phyloP scores from a whole-genome alignment of 1,284 basidiomycete genomes.

The Leucoagaricus sp. region DNA sequence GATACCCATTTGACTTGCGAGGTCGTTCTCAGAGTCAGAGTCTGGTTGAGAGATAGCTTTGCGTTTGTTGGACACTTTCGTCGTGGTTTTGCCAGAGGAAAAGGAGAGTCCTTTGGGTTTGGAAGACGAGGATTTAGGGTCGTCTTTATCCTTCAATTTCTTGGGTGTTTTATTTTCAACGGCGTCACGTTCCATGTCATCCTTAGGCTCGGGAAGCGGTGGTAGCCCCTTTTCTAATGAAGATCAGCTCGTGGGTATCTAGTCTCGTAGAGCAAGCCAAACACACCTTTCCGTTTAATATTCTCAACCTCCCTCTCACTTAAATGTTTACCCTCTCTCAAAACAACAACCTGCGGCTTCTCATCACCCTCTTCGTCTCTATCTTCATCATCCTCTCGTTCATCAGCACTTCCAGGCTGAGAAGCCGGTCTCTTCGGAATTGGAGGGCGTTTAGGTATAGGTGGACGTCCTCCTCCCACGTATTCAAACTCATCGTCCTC shows the following conservation, averaged over 20 bases:
- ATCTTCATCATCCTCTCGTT: constrained; percentile 69
- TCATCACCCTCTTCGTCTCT: constrained; percentile 52
- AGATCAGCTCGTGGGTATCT: too few relatives aligned
- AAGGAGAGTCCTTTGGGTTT: constrained; percentile 20
- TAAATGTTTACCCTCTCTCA: constrained; percentile 84
- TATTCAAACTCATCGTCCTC: constrained; percentile 48
- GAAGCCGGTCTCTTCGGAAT: constrained; percentile 71
- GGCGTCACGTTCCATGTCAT: too few relatives aligned
- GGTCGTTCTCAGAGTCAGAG: constrained; percentile 8
- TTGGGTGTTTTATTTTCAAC: too few relatives aligned
- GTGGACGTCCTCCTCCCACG: constrained; percentile 59
- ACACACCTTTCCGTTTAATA: constrained; percentile 71
- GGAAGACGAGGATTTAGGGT: constrained; percentile 2
- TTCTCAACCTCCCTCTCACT: constrained; percentile 75
- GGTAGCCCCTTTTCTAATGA: constrained; percentile 55
- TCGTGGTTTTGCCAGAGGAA: constrained; percentile 17
- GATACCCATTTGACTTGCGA: constrained; percentile 3
- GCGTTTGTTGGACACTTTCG: constrained; percentile 18
- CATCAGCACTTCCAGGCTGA: constrained; percentile 73
- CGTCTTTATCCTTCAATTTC: not conserved
- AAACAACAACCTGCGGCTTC: constrained; percentile 82
- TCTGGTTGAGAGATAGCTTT: constrained; percentile 20
- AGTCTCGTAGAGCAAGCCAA: too few relatives aligned
- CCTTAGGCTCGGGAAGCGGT: constrained; percentile 36
- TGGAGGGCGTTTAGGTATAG: constrained; percentile 73